Conservation (phyloP, 768 basidiomycete genomes). For the Calocera cornea region DNA sequence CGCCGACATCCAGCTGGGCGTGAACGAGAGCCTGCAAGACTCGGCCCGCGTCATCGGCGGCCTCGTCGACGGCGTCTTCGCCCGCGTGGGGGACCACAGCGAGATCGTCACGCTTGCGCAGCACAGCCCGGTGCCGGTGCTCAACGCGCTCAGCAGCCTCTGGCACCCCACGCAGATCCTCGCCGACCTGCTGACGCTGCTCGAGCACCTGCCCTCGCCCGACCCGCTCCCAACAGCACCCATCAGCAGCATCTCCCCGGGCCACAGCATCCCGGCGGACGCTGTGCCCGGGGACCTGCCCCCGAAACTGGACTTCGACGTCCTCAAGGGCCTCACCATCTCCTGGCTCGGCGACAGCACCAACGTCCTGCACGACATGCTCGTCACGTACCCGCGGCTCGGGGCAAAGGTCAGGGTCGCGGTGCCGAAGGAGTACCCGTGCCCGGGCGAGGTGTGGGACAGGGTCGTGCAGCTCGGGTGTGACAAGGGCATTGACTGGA, state of each 20-base stretch:
- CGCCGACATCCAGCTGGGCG: constrained; percentile 89
- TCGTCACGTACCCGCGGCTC: constrained; percentile 83
- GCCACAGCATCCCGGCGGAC: constrained; percentile 8
- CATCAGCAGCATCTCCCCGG: constrained; percentile 12
- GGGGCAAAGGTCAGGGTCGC: constrained; percentile 81
- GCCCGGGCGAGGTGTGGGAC: constrained; percentile 63
- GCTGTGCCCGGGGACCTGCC: constrained; percentile 26
- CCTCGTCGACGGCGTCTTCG: constrained; percentile 95
- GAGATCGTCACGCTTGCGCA: constrained; percentile 90
- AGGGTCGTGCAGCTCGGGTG: constrained; percentile 63
- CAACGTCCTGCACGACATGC: constrained; percentile 94
- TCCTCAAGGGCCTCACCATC: constrained; percentile 69
- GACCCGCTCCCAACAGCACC: constrained; percentile 14
- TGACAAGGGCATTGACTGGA: constrained; percentile 62
- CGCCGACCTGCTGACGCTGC: constrained; percentile 81
- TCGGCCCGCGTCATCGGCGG: constrained; percentile 78
- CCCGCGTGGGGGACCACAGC: constrained; percentile 80
- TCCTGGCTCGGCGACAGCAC: constrained; percentile 91
- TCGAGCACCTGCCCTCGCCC: constrained; percentile 43
- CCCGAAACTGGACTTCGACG: constrained; percentile 12
- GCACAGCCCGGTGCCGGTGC: constrained; percentile 82
- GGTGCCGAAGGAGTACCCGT: constrained; percentile 54
- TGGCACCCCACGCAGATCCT: constrained; percentile 97
- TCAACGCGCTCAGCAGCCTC: constrained; percentile 88
- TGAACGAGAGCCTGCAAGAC: constrained; percentile 80